phyloP scores from a whole-genome alignment of 1,284 basidiomycete species.

The Gastroboletus turbinatus region DNA sequence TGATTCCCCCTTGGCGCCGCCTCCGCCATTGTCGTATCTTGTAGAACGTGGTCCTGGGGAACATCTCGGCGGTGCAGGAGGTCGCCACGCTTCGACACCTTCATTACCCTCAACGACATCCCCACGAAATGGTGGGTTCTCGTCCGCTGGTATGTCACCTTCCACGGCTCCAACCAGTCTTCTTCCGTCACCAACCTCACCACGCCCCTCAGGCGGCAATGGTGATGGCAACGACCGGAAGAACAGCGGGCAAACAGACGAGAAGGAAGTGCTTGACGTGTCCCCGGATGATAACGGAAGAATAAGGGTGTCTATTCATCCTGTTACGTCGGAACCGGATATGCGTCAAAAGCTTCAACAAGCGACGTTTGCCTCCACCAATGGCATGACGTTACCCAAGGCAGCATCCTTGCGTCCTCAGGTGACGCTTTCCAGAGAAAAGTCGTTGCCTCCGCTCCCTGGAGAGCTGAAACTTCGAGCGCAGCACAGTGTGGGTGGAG shows the following conservation, averaged over 20 bases:
- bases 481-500: constrained; percentile 38
- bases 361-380: constrained; percentile 32
- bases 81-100: constrained; percentile 65
- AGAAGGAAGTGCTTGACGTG: constrained; percentile 34
- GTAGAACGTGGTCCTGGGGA: constrained; percentile 65
- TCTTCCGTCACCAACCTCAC: constrained; percentile 71
- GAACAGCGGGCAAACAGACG: constrained; percentile 39
- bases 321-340: constrained; percentile 58
- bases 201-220: constrained; percentile 57
- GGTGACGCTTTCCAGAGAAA: constrained; percentile 54
- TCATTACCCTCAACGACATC: constrained; percentile 61
- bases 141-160: constrained; percentile 60
- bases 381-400: constrained; percentile 31
- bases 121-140: constrained; percentile 49
- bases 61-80: constrained; percentile 35
- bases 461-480: constrained; percentile 48
- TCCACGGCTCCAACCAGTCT: constrained; percentile 71
- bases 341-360: constrained; percentile 48
- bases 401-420: constrained; percentile 35
- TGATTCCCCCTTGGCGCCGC: constrained; percentile 75
- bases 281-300: constrained; percentile 35
- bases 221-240: constrained; percentile 50
- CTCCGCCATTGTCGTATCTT: constrained; percentile 82
- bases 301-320: constrained; percentile 44
- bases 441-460: constrained; percentile 74